These are phyloP conservation scores for Schwanniomyces polymorphus DNA, from an alignment of 805 yeast species.

Conservation along the genomic window DNA sequence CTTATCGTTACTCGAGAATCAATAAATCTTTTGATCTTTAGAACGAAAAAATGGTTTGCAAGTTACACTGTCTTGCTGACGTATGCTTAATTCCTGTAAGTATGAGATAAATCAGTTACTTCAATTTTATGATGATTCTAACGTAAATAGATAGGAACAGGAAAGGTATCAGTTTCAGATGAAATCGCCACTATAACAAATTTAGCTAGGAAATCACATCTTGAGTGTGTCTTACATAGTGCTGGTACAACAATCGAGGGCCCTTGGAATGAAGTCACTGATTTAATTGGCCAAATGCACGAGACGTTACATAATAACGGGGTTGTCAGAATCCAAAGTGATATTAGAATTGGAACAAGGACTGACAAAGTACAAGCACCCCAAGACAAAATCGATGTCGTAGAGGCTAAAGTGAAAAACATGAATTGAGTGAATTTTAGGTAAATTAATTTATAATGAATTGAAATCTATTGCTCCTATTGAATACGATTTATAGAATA, in stretches of 20 bases:
- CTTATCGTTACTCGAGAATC: too few species aligned
- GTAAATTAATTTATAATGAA: too few species aligned
- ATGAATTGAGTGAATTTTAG: neutral
- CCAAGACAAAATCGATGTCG: slow-evolving; percentile 68
- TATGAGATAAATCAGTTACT: slow-evolving; percentile 7
- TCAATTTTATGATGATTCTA: neutral
- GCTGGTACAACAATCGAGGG: slow-evolving; percentile 94
- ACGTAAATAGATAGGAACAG: slow-evolving; percentile 65
- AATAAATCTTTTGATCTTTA: neutral
- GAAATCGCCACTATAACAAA: slow-evolving; percentile 73
- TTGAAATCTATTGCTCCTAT: neutral
- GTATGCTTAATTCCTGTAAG: slow-evolving; percentile 80
- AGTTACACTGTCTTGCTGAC: slow-evolving; percentile 75
- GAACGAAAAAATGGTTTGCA: slow-evolving; percentile 15
- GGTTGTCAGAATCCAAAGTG: slow-evolving; percentile 77
- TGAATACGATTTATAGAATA: neutral
- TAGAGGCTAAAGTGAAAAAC: slow-evolving; percentile 46
- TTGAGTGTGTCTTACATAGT: slow-evolving; percentile 74
- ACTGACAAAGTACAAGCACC: slow-evolving; percentile 73
- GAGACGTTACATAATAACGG: slow-evolving; percentile 68
- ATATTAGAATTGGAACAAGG: slow-evolving; percentile 84
- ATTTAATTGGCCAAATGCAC: slow-evolving; percentile 75
- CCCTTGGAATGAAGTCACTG: slow-evolving; percentile 89
- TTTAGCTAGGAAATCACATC: slow-evolving; percentile 58
- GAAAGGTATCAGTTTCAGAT: slow-evolving; percentile 74